A percentile compares a stretch with the other conserved stretches of the same genome.
Conservation (phyloP, 192 early-diverging fungal species). For the Haplosporangium gracile region DNA sequence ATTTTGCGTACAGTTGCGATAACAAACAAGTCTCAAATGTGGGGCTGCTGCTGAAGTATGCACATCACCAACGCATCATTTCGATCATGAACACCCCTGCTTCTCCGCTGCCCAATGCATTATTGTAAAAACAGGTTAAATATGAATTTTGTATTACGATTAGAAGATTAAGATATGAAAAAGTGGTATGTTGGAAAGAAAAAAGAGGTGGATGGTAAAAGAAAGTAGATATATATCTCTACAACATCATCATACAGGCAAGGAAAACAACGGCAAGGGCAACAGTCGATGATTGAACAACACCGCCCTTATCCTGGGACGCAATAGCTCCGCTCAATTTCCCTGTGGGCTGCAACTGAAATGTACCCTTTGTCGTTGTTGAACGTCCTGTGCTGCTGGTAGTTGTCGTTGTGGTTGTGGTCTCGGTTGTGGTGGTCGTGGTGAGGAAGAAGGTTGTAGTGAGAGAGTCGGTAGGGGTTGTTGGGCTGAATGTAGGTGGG, state of each 20-base stretch:
- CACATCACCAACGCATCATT: too few species aligned
- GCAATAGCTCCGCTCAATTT: slow-evolving; percentile 29
- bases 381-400: neutral
- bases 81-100: too few species aligned
- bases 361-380: slow-evolving; percentile 31
- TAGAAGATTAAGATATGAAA: neutral
- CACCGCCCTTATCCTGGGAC: slow-evolving; percentile 42
- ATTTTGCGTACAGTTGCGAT: too few species aligned
- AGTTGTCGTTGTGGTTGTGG: slow-evolving; percentile 1
- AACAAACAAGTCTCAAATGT: too few species aligned
- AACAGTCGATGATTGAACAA: slow-evolving; percentile 23
- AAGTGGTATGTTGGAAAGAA: neutral
- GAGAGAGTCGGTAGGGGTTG: neutral
- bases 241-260: slow-evolving; percentile 43
- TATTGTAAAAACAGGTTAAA: neutral
- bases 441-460: neutral
- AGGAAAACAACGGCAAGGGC: slow-evolving; percentile 36
- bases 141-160: neutral
- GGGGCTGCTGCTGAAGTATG: too few species aligned
- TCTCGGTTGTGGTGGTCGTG: neutral
- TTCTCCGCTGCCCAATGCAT: neutral
- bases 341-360: slow-evolving; percentile 44
- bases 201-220: neutral
- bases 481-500: neutral
- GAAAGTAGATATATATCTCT: neutral